These are phyloP conservation scores for Apiotrichum laibachii DNA, from an alignment of 1,284 basidiomycete genomes.

Conservation along the genomic window DNA sequence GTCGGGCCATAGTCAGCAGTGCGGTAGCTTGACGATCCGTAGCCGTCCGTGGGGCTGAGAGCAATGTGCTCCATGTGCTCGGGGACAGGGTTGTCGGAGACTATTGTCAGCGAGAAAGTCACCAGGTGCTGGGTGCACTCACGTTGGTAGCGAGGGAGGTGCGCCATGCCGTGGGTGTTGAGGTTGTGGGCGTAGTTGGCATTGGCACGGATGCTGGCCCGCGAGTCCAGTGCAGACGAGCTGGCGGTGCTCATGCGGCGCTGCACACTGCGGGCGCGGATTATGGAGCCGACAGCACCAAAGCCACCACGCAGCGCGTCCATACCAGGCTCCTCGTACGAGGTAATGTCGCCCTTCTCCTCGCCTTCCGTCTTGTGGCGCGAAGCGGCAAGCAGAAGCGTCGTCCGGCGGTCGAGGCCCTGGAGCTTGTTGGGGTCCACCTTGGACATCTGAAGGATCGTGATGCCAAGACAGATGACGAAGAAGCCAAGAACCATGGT, in stretches of 20 bases:
- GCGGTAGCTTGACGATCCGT: background rate
- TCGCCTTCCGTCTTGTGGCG: constrained; percentile 61
- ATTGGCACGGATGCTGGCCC: background rate
- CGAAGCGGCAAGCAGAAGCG: constrained; percentile 76
- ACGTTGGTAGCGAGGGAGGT: constrained; percentile 43
- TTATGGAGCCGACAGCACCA: constrained; percentile 81
- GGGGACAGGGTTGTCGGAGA: constrained; percentile 49
- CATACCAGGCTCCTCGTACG: constrained; percentile 64
- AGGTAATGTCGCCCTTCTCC: constrained; percentile 50
- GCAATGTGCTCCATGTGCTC: constrained; percentile 44
- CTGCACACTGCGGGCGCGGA: constrained; percentile 63
- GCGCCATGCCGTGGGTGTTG: constrained; percentile 38
- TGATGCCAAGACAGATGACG: constrained; percentile 67
- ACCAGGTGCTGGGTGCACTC: constrained; percentile 17
- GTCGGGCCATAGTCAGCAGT: background rate
- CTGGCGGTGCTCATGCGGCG: constrained; percentile 29
- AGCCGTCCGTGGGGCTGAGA: constrained; percentile 2
- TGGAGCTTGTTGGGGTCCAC: constrained; percentile 57
- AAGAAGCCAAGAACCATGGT: constrained; percentile 88
- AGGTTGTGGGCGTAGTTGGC: constrained; percentile 4
- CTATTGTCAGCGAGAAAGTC: constrained; percentile 19
- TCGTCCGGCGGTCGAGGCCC: constrained; percentile 76
- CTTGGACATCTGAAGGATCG: constrained; percentile 93
- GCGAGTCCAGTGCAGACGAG: background rate
- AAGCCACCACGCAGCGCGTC: constrained; percentile 85